Evolutionary conservation across 2,329 filamentous ascomycete species (phyloP), one percentile per base, ranked within the genome.

Genomic region (Herpotrichia juniperi): DNA sequence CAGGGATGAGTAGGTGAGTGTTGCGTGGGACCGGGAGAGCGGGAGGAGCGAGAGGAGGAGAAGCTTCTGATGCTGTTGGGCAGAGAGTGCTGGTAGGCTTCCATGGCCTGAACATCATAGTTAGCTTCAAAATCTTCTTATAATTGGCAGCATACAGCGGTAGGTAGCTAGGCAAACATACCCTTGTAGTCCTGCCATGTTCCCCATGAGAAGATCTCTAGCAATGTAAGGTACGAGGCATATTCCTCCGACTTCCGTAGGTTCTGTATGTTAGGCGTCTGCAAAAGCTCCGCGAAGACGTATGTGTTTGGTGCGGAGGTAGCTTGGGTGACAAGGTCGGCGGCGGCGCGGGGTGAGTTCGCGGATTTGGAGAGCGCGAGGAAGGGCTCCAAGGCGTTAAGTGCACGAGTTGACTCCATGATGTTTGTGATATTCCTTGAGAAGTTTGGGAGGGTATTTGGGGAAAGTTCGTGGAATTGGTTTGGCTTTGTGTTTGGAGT

Each of bases 251-350:
- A 79, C 32, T 76, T 76, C 22, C 79, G 74, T 39, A 97, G 86
- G 11, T 84, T 82, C 74, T 94, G 89, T 61, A 97, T 87, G 63
- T 91, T 86, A 0, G 90, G 86, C 1, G 87, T 86, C 64, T 89
- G 83, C 31, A 99, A 86, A n/a, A 99, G 87, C 77, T 97, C 93
- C 61, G 90, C 86, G 78, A 99, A 99, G 76, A 97, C 83, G 74
- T 88, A 99, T 59, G 93, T 96, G 74, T 92, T 90, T 24, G 90
- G 86, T 50, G 87, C 87, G n/a, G 91, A 92, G 45, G 92, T 97
- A 56, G 93, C 94, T 76, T 92, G 90, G 39, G 83, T 86, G 71
- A 97, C 84, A 48, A 97, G 85, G 71, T 96, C 92, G 67, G 90
- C 88, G 35, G 93, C 89, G 52, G 92, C 91, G 63, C 90, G 88